Evolutionary conservation across 139 green algal species (phyloP).

Genomic region (Bryopsis sp.): DNA sequence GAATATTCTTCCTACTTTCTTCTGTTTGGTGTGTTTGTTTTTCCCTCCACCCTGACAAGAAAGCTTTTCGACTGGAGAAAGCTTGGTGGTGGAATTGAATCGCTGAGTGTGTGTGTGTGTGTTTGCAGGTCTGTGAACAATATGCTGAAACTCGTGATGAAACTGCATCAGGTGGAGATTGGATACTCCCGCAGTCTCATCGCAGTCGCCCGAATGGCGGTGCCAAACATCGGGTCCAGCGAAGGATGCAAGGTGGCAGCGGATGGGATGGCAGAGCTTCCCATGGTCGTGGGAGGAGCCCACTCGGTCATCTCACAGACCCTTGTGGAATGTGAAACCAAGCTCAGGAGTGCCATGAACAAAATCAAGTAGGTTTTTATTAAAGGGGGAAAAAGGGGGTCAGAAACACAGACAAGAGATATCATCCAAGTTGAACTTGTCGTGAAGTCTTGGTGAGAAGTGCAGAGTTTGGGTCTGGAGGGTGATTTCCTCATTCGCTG

Average conservation of each 20-base stretch:
- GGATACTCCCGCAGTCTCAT: constrained; percentile 5
- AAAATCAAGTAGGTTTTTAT: constrained; percentile 12
- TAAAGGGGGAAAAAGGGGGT: too few relatives aligned
- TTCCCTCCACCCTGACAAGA: too few relatives aligned
- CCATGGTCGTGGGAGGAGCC: constrained; percentile 11
- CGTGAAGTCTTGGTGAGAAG: too few relatives aligned
- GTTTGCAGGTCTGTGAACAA: not conserved
- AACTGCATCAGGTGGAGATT: constrained; percentile 1
- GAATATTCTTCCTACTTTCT: too few relatives aligned
- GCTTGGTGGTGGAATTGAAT: too few relatives aligned
- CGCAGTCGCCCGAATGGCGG: not conserved
- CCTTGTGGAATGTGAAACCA: constrained; percentile 6
- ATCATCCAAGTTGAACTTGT: too few relatives aligned
- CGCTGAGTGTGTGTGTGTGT: constrained; percentile 4
- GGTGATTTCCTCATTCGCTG: too few relatives aligned
- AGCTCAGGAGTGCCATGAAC: not conserved
- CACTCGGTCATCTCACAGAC: constrained; percentile 6
- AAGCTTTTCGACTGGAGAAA: too few relatives aligned
- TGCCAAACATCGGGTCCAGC: constrained; percentile 2
- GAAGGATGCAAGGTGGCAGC: not conserved
- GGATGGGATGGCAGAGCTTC: constrained; percentile 8
- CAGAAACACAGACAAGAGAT: too few relatives aligned
- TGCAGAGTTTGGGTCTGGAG: too few relatives aligned
- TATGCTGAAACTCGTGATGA: constrained; percentile 14
- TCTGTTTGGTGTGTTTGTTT: too few relatives aligned